phyloP scores from a whole-genome alignment of 2,329 filamentous ascomycete genomes.

The Decorospora gaudefroyi region DNA sequence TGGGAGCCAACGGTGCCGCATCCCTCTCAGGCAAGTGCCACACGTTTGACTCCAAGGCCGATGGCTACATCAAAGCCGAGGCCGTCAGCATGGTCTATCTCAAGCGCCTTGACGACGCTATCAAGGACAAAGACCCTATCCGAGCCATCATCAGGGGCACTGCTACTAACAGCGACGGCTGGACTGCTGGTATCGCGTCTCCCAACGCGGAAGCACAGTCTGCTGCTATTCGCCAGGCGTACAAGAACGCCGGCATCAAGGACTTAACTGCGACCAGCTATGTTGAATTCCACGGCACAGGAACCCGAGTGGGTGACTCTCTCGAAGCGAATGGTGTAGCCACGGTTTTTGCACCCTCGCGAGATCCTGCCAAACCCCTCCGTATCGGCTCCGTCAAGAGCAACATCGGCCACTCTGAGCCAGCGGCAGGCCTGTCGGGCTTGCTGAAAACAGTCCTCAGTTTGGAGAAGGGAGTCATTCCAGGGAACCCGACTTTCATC shows the following conservation, averaged over 20 bases:
- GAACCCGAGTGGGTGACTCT: conserved; percentile 57
- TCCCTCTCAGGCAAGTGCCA: conserved; percentile 27
- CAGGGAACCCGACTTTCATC: conserved; percentile 25
- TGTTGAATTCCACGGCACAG: conserved; percentile 57
- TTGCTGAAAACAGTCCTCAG: conserved; percentile 23
- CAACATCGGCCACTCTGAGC: conserved; percentile 50
- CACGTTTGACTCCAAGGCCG: conserved; percentile 30
- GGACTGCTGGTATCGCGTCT: conserved; percentile 43
- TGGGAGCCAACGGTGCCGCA: conserved; percentile 7
- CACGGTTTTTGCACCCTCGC: conserved; percentile 9
- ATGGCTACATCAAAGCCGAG: conserved; percentile 37
- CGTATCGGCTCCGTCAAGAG: conserved; percentile 32
- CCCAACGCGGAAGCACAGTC: conserved; percentile 52
- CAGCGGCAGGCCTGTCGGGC: conserved; percentile 43
- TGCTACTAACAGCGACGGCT: conserved; percentile 20
- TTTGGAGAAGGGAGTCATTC: conserved; percentile 44
- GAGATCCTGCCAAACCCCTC: neutral
- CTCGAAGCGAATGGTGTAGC: conserved; percentile 22
- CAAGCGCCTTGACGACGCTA: conserved; percentile 35
- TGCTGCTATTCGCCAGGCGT: conserved; percentile 26
- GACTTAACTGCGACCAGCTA: conserved; percentile 30
- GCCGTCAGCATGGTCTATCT: conserved; percentile 33
- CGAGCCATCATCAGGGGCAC: conserved; percentile 37
- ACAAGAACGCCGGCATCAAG: conserved; percentile 8
- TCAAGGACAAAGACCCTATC: conserved; percentile 40